Evolutionary conservation across 352 stramenopile genomes (phyloP), one percentile per base, ranked within the genome.

Genomic region (Pythium monospermum): DNA sequence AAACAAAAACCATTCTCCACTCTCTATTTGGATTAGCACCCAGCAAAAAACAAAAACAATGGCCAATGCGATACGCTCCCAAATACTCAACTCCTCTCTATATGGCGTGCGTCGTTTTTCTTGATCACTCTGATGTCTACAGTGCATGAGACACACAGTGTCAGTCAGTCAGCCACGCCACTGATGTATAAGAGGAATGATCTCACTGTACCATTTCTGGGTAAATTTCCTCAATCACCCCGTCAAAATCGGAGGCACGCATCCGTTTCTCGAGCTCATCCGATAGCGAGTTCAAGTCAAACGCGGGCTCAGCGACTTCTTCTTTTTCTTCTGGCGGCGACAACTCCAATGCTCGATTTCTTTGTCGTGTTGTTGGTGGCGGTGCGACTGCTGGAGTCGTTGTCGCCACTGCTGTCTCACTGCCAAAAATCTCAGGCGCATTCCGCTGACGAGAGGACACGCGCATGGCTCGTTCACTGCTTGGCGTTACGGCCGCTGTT

Each of bases 141-240:
- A n/a, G n/a, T n/a, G n/a, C n/a, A n/a, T n/a, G n/a, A n/a, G n/a
- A n/a, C n/a, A n/a, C n/a, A n/a, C n/a, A n/a, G n/a, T n/a, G n/a
- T n/a, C n/a, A n/a, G n/a, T n/a, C n/a, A n/a, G n/a, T n/a, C n/a
- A n/a, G n/a, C n/a, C n/a, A n/a, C n/a, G n/a, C n/a, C n/a, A n/a
- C n/a, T n/a, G n/a, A n/a, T n/a, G n/a, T n/a, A n/a, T n/a, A n/a
- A n/a, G n/a, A n/a, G n/a, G n/a, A n/a, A n/a, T n/a, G n/a, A n/a
- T n/a, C n/a, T n/a, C n/a, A n/a, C n/a, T 41, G 7, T 45, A 68
- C 60, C 46, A 69, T 23, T 57, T 61, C 46, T 32, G 49, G 61
- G 43, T 56, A 69, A 5, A 33, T 27, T 33, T 61, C 43, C 1
- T 35, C 18, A 5, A 68, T 30, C 18, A 64, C 18, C 0, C 57